phyloP scores from a whole-genome alignment of 768 basidiomycete species.

The Amanita rubescens region DNA sequence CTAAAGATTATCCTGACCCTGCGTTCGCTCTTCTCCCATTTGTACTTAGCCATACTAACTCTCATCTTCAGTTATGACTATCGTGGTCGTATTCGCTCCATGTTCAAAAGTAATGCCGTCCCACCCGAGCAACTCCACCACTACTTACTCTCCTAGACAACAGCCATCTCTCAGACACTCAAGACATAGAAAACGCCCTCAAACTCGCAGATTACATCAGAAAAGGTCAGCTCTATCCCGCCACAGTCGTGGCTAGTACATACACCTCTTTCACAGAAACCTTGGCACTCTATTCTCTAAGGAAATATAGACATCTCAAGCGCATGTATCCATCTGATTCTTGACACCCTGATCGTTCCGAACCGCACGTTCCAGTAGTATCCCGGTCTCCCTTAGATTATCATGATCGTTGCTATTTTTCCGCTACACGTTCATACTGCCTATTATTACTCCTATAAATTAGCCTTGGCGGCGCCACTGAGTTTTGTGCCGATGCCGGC shows the following conservation, averaged over 20 bases:
- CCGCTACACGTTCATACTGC: too few species aligned
- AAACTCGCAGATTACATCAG: slow-evolving; percentile 78
- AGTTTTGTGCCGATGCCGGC: too few species aligned
- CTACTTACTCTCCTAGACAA: slow-evolving; percentile 42
- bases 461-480: too few species aligned
- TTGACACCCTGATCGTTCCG: slow-evolving; percentile 6
- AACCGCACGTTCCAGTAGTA: not conserved
- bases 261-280: slow-evolving; percentile 48
- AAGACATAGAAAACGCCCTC: slow-evolving; percentile 72
- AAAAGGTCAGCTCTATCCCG: slow-evolving; percentile 44
- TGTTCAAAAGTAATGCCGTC: slow-evolving; percentile 64
- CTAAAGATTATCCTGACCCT: slow-evolving; percentile 77
- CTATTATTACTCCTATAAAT: too few species aligned
- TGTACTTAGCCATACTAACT: too few species aligned
- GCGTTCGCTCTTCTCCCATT: slow-evolving; percentile 55
- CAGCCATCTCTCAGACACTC: slow-evolving; percentile 50
- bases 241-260: too few species aligned
- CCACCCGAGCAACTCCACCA: too few species aligned
- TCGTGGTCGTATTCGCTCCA: slow-evolving; percentile 56
- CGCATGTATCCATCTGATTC: slow-evolving; percentile 52
- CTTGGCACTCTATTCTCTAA: slow-evolving; percentile 70
- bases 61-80: slow-evolving; percentile 58
- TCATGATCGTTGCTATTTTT: too few species aligned
- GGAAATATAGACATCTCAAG: slow-evolving; percentile 77
- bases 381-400: not conserved